Base-by-base conservation (phyloP, 1,284 basidiomycete species). In the Entoloma clypeatum region DNA sequence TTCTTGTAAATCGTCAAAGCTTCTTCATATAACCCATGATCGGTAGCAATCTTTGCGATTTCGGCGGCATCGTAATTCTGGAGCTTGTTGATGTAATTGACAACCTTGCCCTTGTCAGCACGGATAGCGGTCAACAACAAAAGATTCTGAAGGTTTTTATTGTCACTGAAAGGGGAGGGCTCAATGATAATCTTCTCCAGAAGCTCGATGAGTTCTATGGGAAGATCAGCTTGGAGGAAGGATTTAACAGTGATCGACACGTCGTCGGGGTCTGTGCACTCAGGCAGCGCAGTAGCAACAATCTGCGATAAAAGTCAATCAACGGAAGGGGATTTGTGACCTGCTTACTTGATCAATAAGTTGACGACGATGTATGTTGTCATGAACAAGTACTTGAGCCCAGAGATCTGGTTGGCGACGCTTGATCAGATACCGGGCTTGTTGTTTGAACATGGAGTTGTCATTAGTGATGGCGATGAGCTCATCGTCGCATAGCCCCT, bases 401-500 rank as follows among this genome's bases (percentile, higher is more conserved):
- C 96, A 99, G 32, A 99, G 82, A 51, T 99, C 95, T 17, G 91
- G 81, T 51, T 94, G 86, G 49, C 95, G 89, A 52, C 96, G 85
- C 71, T 95, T 97, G 61, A 98, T 92, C 48, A 99, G 82, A 69
- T 99, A 99, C 27, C 96, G 84, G 40, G 96, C 91, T 67, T 99
- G 96, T 61, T 99, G 95, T 71, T 99, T 99, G 80, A 96, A 99
- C 96, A 99, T 99, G 23, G 93, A 87, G 71, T 99, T 99, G 56
- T 97, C 95, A 63, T 99, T 99, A 41, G 96, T 99, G 65, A 99
- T 95, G 23, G 81, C 66, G 61, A 99, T 93, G 53, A 99, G 79
- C 67, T 99, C 96, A 8, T 99, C 93, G 55, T 99, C 96, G 60
- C 96, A 99, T 71, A 98, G 89, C 52, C 96, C 96, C 68, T 99